Evolutionary conservation across 1,284 basidiomycete genomes (phyloP).

Genomic region (Fomitopsis pinicola): DNA sequence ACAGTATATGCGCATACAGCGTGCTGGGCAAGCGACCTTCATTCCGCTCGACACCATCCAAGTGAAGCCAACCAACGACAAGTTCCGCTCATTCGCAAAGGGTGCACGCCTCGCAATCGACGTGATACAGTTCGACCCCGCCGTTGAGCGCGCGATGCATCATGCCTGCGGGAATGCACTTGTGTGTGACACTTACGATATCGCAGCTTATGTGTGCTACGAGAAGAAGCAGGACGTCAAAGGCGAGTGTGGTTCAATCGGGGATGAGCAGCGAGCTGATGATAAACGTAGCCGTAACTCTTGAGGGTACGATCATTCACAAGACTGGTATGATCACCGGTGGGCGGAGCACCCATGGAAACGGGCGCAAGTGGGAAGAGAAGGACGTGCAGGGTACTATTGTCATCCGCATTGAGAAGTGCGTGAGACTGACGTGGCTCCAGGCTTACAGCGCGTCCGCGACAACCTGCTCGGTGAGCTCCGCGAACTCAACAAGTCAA

Average conservation of each 20-base stretch:
- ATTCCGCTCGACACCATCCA: constrained; percentile 96
- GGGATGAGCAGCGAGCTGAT: not conserved
- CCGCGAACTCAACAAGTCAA: constrained; percentile 76
- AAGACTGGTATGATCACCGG: constrained; percentile 98
- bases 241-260: constrained; percentile 44
- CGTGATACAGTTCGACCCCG: constrained; percentile 85
- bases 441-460: constrained; percentile 69
- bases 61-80: constrained; percentile 91
- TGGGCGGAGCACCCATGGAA: constrained; percentile 74
- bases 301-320: constrained; percentile 97
- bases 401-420: not conserved
- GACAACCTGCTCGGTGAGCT: constrained; percentile 80
- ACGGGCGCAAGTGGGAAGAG: constrained; percentile 87
- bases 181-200: constrained; percentile 92
- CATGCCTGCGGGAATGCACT: constrained; percentile 94
- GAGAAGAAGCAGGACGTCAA: constrained; percentile 96
- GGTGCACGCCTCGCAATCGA: constrained; percentile 94
- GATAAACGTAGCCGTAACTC: constrained; percentile 67
- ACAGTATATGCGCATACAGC: constrained; percentile 93
- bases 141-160: constrained; percentile 91
- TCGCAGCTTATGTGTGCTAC: constrained; percentile 89
- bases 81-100: constrained; percentile 87
- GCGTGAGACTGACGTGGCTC: not conserved
- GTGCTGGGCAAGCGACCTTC: constrained; percentile 94
- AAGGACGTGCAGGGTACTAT: constrained; percentile 79